A percentile compares a stretch with the other conserved stretches of the same genome.
Conservation (phyloP, 805 yeast species). For the Candida chilensis region DNA sequence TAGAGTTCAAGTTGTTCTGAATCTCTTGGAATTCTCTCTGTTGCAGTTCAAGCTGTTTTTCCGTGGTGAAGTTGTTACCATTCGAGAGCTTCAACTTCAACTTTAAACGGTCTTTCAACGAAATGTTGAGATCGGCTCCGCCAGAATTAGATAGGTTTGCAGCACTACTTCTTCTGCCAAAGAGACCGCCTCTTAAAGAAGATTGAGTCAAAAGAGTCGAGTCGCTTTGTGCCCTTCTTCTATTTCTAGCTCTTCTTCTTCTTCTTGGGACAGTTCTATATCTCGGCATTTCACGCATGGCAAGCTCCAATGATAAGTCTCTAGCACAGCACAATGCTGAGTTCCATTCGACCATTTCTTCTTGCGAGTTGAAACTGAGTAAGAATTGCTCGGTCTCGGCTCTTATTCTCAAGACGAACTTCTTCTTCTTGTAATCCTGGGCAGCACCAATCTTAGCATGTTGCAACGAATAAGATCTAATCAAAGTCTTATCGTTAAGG, state of each 20-base stretch:
- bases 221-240: constrained; percentile 2
- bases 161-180: background rate
- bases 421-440: constrained; percentile 66
- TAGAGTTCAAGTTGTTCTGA: background rate
- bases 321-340: constrained; percentile 64
- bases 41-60: constrained; percentile 1
- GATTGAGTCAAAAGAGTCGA: background rate
- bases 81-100: constrained; percentile 1
- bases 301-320: constrained; percentile 72
- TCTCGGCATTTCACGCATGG: constrained; percentile 60
- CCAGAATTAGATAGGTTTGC: background rate
- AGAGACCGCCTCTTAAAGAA: background rate
- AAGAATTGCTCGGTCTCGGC: constrained; percentile 79
- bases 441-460: constrained; percentile 82
- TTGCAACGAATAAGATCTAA: constrained; percentile 74
- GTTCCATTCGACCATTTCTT: constrained; percentile 74
- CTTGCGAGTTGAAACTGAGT: constrained; percentile 50
- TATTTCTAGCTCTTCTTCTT: constrained; percentile 32
- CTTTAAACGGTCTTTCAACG: background rate
- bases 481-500: constrained; percentile 14
- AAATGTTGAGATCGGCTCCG: background rate
- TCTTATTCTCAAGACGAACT: constrained; percentile 63
- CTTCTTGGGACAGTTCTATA: constrained; percentile 79
- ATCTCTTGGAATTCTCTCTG: background rate
- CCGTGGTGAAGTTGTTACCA: background rate